These are phyloP conservation scores for Cyanidioschyzon merolae DNA, from an alignment of 23 red algal genomes.

Conservation along the genomic window DNA sequence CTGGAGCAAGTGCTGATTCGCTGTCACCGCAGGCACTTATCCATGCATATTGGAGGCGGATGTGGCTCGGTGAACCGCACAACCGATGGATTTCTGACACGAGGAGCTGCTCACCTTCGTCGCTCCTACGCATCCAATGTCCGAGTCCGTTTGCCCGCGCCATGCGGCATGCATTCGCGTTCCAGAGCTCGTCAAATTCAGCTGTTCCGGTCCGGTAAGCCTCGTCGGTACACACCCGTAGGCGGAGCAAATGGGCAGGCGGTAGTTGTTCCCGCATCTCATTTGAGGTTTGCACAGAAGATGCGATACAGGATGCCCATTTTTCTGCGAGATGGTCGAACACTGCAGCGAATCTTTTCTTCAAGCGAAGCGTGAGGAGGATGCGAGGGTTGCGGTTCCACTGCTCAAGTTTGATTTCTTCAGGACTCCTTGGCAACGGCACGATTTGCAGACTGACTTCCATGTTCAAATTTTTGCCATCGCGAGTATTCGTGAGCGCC, in stretches of 20 bases:
- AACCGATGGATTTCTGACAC: neutral
- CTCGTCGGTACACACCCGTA: neutral
- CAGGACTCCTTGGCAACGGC: neutral
- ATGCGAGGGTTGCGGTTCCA: neutral
- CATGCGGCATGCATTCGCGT: neutral
- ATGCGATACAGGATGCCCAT: neutral
- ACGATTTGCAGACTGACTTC: conserved; percentile 12
- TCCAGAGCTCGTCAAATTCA: neutral
- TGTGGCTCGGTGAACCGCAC: neutral
- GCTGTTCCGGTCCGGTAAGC: neutral
- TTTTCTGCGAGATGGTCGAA: neutral
- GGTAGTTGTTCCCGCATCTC: neutral
- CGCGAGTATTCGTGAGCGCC: neutral
- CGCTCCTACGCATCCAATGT: neutral
- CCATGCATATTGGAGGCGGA: conserved; percentile 15
- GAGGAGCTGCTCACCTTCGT: neutral
- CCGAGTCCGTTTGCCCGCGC: neutral
- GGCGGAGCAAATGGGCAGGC: neutral
- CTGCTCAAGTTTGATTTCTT: neutral
- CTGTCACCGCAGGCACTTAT: neutral
- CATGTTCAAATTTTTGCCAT: too few relatives aligned
- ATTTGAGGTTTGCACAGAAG: neutral
- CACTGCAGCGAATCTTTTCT: neutral
- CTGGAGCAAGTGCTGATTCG: neutral
- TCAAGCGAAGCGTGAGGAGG: neutral